These are phyloP conservation scores for Solioccasus polychromus DNA, from an alignment of 768 basidiomycete species.

Conservation along the genomic window DNA sequence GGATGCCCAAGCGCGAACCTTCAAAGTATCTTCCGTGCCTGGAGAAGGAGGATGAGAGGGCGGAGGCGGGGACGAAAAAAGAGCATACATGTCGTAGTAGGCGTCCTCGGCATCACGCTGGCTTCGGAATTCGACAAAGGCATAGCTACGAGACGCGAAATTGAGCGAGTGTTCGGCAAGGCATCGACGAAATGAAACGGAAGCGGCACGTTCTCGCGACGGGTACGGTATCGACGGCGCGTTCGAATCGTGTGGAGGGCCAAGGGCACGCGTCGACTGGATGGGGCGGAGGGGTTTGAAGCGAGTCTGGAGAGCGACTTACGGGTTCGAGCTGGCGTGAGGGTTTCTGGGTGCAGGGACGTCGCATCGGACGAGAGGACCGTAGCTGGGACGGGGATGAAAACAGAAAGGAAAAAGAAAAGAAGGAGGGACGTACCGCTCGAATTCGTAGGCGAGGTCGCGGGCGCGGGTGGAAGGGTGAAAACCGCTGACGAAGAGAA, in stretches of 20 bases:
- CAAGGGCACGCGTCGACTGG: conserved; percentile 38
- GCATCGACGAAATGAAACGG: conserved; percentile 27
- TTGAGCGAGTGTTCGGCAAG: conserved; percentile 54
- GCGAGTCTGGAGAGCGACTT: conserved; percentile 43
- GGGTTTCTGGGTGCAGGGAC: conserved; percentile 85
- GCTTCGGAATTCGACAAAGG: conserved; percentile 82
- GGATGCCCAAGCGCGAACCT: conserved; percentile 70
- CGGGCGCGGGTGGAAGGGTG: conserved; percentile 78
- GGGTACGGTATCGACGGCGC: conserved; percentile 27
- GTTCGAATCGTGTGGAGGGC: conserved; percentile 26
- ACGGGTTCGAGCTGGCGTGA: conserved; percentile 74
- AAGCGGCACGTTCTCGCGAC: conserved; percentile 22
- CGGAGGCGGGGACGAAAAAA: too few species aligned
- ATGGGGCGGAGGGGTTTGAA: conserved; percentile 34
- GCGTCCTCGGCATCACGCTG: conserved; percentile 79
- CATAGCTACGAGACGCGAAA: conserved; percentile 66
- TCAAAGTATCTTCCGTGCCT: conserved; percentile 81
- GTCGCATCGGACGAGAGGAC: conserved; percentile 83
- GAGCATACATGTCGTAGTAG: conserved; percentile 75
- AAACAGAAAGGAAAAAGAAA: conserved; percentile 3
- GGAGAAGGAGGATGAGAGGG: neutral
- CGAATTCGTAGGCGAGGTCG: conserved; percentile 84
- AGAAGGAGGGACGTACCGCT: conserved; percentile 50
- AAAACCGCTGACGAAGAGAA: conserved; percentile 85
- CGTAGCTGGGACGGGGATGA: conserved; percentile 55